Percentiles rank a stretch among this genome's conserved stretches.
Evolutionary conservation across 805 yeast species (phyloP).

Genomic region (Diddensiella santjacobensis): DNA sequence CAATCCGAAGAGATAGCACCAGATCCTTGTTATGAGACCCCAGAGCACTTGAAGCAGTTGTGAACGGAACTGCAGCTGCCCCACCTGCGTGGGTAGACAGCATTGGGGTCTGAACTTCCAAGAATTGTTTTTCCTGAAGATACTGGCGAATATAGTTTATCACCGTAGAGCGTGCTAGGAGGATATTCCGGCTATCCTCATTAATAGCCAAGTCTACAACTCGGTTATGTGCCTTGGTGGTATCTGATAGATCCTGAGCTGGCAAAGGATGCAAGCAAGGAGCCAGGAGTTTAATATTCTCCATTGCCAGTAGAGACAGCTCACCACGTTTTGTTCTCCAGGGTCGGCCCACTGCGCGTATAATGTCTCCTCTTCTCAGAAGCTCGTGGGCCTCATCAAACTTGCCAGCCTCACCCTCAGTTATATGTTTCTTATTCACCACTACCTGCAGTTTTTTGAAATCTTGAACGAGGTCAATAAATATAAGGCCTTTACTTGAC

Average conservation of each 20-base stretch:
- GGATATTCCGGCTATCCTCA: conserved; percentile 43
- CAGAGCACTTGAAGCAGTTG: conserved; percentile 42
- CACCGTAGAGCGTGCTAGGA: conserved; percentile 52
- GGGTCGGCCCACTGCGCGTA: conserved; percentile 65
- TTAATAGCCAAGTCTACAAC: conserved; percentile 72
- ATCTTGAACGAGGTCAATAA: conserved; percentile 68
- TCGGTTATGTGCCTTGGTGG: conserved; percentile 59
- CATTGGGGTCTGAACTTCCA: conserved; percentile 89
- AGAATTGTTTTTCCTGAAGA: conserved; percentile 51
- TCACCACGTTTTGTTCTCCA: conserved; percentile 77
- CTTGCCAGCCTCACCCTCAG: conserved; percentile 38
- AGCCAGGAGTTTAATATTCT: conserved; percentile 51
- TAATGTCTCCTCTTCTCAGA: conserved; percentile 68
- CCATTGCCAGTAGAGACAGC: conserved; percentile 57
- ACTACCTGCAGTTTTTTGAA: conserved; percentile 55
- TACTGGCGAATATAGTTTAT: conserved; percentile 54
- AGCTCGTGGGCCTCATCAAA: conserved; percentile 37
- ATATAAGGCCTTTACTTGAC: conserved; percentile 65
- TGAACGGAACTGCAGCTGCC: conserved; percentile 88
- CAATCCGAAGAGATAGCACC: conserved; percentile 68
- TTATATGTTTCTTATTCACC: conserved; percentile 48
- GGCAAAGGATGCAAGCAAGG: conserved; percentile 75
- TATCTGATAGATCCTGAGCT: conserved; percentile 45
- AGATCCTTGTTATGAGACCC: conserved; percentile 11
- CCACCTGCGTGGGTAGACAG: conserved; percentile 70